Base-by-base conservation (phyloP, 192 early-diverging fungal genomes). In the Dissophora globulifera region DNA sequence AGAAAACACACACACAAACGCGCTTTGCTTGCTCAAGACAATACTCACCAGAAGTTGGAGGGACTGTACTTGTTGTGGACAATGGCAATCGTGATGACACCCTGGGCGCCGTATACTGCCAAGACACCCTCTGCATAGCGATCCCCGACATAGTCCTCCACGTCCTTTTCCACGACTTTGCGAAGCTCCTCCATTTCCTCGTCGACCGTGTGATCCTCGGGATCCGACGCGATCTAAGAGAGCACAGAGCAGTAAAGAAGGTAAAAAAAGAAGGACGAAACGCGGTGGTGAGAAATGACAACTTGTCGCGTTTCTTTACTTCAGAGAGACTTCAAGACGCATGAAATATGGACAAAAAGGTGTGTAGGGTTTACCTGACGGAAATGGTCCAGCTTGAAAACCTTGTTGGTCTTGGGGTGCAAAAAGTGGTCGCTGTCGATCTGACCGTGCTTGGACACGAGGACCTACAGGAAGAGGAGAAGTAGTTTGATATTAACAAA, bases 1-100 rank as follows among this genome's bases (percentile, higher is more conserved):
- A 42, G 41, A n/a, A 11, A 42, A 42, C 6, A 10, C 52, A 6
- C 33, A 33, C n/a, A 49, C n/a, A n/a, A n/a, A n/a, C n/a, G n/a
- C n/a, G n/a, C n/a, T n/a, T n/a, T n/a, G n/a, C n/a, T n/a, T n/a
- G n/a, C 47, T 49, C 55, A 72, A n/a, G n/a, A n/a, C n/a, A n/a
- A n/a, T n/a, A n/a, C n/a, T n/a, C n/a, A 92, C 98, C 98, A 99
- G 63, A 90, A 97, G 80, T 96, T 99, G 56, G 81, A 78, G 26
- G 96, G 91, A 61, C 93, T 97, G 71, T 94, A 98, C 79, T 93
- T 93, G 86, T 94, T 96, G 75, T 86, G 90, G 30, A 96, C 94
- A 52, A 98, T 91, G 30, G 79, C 80, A 48, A 93, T 67, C 0
- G 76, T 81, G 32, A 93, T 41, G 15, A 78, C 59, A 9, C 81